A percentile compares a stretch with the other conserved stretches of the same genome.
Conservation (phyloP, 208 protist species). For the Vickermania spadyakhi region DNA sequence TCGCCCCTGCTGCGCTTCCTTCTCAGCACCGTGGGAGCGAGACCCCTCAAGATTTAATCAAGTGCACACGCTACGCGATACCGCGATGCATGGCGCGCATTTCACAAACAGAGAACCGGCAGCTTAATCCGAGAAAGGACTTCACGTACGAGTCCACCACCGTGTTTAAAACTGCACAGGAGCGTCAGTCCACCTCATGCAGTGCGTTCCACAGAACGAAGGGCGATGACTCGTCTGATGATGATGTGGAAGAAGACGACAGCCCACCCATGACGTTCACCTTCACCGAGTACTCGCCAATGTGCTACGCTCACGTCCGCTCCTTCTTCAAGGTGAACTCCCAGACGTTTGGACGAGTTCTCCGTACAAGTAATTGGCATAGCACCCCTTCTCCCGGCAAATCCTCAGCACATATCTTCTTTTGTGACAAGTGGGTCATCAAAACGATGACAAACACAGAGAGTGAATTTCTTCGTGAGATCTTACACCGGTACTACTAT, state of each 20-base stretch:
- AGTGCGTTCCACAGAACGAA: neutral
- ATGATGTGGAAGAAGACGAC: conserved; percentile 28
- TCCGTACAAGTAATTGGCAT: conserved; percentile 68
- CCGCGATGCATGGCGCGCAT: conserved; percentile 68
- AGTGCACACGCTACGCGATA: conserved; percentile 76
- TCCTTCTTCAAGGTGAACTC: conserved; percentile 79
- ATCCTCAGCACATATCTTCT: conserved; percentile 86
- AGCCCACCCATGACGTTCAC: conserved; percentile 34
- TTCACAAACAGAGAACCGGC: conserved; percentile 67
- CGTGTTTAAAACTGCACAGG: conserved; percentile 15
- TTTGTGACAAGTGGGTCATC: conserved; percentile 89
- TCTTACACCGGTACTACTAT: conserved; percentile 88
- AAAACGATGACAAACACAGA: conserved; percentile 90
- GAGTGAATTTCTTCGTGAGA: conserved; percentile 78
- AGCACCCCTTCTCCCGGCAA: conserved; percentile 87
- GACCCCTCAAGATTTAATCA: conserved; percentile 55
- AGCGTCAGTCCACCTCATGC: neutral
- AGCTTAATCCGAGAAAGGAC: conserved; percentile 67
- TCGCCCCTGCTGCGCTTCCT: neutral
- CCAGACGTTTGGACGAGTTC: conserved; percentile 58
- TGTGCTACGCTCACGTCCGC: conserved; percentile 87
- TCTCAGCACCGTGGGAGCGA: conserved; percentile 9
- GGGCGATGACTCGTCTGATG: conserved; percentile 17
- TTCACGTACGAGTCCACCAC: conserved; percentile 71
- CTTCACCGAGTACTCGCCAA: conserved; percentile 87